phyloP scores from a whole-genome alignment of 2,329 filamentous ascomycete species.

The Aureobasidium melanogenum region DNA sequence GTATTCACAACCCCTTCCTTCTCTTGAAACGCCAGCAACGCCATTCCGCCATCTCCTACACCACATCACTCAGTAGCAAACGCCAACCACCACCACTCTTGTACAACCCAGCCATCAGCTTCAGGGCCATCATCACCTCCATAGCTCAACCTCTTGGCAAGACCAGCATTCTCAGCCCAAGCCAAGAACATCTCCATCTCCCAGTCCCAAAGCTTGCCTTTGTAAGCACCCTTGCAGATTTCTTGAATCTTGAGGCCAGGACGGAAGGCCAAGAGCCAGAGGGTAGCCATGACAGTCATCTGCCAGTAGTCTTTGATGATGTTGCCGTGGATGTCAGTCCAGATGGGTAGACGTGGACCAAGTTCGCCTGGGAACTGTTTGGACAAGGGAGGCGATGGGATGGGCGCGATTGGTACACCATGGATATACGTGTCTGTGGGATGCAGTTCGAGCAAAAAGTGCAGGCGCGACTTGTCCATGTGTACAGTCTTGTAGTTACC shows the following conservation, averaged over 20 bases:
- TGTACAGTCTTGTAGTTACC: slow-evolving; percentile 63
- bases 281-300: slow-evolving; percentile 52
- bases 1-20: background rate
- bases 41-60: background rate
- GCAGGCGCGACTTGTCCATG: slow-evolving; percentile 56
- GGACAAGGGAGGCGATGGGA: slow-evolving; percentile 21
- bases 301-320: slow-evolving; percentile 55
- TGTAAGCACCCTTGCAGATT: slow-evolving; percentile 43
- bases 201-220: slow-evolving; percentile 52
- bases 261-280: slow-evolving; percentile 54
- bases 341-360: slow-evolving; percentile 54
- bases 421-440: slow-evolving; percentile 48
- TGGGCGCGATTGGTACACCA: slow-evolving; percentile 4
- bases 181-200: slow-evolving; percentile 51
- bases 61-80: background rate
- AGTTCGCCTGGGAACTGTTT: slow-evolving; percentile 17
- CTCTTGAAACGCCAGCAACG: background rate
- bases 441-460: slow-evolving; percentile 52
- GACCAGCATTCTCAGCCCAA: slow-evolving; percentile 49
- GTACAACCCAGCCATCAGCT: background rate
- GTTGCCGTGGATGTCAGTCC: slow-evolving; percentile 60
- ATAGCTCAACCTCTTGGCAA: slow-evolving; percentile 35
- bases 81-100: slow-evolving; percentile 9
- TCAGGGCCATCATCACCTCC: slow-evolving; percentile 20
- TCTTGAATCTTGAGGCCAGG: slow-evolving; percentile 38